Percentiles rank a stretch among this genome's conserved stretches.
Evolutionary conservation across 805 yeast species (phyloP).

Genomic region (Metschnikowia anglica): DNA sequence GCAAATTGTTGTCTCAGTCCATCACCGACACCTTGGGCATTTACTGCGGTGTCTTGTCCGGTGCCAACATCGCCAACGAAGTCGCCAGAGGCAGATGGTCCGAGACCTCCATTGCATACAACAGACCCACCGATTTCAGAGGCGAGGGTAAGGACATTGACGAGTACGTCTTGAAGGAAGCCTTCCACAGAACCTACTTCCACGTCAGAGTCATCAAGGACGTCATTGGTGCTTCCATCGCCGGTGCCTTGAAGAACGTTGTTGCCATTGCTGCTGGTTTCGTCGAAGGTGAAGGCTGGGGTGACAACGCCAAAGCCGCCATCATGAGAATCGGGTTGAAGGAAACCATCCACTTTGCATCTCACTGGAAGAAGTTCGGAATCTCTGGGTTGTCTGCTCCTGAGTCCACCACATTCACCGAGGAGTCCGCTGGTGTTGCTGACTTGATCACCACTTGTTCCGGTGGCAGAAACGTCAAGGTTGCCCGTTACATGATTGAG

Average conservation of each 20-base stretch:
- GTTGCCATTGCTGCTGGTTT: slow-evolving; percentile 48
- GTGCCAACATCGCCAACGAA: slow-evolving; percentile 49
- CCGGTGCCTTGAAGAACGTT: slow-evolving; percentile 48
- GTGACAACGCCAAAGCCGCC: slow-evolving; percentile 50
- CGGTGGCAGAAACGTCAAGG: slow-evolving; percentile 49
- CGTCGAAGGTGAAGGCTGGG: slow-evolving; percentile 50
- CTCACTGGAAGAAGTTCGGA: slow-evolving; percentile 24
- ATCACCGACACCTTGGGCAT: slow-evolving; percentile 45
- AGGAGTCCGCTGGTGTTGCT: slow-evolving; percentile 48
- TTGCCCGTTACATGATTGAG: slow-evolving; percentile 46
- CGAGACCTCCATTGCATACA: slow-evolving; percentile 47
- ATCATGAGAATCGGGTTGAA: slow-evolving; percentile 47
- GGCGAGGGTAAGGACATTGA: slow-evolving; percentile 45
- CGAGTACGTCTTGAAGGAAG: slow-evolving; percentile 38
- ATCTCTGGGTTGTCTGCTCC: slow-evolving; percentile 31
- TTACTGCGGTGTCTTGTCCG: slow-evolving; percentile 46
- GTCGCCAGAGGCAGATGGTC: slow-evolving; percentile 49
- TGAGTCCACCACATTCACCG: slow-evolving; percentile 42
- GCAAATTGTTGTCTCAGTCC: slow-evolving; percentile 44
- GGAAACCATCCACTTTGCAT: slow-evolving; percentile 44
- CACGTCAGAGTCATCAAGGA: slow-evolving; percentile 46
- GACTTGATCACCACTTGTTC: slow-evolving; percentile 49
- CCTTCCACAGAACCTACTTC: slow-evolving; percentile 48
- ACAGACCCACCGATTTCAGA: slow-evolving; percentile 37
- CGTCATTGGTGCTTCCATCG: slow-evolving; percentile 47